Evolutionary conservation across 2,329 filamentous ascomycete species (phyloP).

Genomic region (Ambrosiella beaveri): DNA sequence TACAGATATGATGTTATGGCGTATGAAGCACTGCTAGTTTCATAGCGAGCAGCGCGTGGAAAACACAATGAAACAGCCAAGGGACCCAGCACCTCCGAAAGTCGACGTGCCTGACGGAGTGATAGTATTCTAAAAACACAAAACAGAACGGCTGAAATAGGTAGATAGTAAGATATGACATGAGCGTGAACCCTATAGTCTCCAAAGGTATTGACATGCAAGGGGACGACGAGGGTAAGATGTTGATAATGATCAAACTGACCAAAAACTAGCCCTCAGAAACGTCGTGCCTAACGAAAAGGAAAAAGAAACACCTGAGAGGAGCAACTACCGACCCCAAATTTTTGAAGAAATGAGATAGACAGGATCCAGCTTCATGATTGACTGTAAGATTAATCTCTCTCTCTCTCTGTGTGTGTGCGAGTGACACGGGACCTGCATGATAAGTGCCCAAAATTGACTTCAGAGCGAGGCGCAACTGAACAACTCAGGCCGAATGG

Average conservation of each 20-base stretch:
- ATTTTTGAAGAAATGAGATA: slow-evolving; percentile 4
- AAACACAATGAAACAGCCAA: neutral
- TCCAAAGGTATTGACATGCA: neutral
- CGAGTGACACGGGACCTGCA: no score
- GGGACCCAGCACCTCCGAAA: neutral
- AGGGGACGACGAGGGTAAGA: neutral
- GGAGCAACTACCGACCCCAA: slow-evolving; percentile 1
- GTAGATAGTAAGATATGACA: neutral
- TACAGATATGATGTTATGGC: neutral
- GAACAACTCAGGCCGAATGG: no score
- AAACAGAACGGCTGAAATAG: neutral
- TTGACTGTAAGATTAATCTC: neutral
- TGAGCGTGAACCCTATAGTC: neutral
- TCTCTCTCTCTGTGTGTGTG: no score
- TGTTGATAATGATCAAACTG: slow-evolving; percentile 13
- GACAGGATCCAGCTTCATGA: neutral
- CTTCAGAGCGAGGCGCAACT: no score
- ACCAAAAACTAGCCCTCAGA: slow-evolving; percentile 12
- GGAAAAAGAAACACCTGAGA: slow-evolving; percentile 11
- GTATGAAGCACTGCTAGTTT: neutral
- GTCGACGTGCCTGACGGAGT: neutral
- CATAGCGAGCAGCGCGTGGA: neutral
- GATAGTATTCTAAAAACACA: neutral
- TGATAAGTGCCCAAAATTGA: no score
- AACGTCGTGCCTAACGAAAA: slow-evolving; percentile 13